These are phyloP conservation scores for Dothistroma pini DNA, from an alignment of 2,329 filamentous ascomycete species.

Conservation along the genomic window DNA sequence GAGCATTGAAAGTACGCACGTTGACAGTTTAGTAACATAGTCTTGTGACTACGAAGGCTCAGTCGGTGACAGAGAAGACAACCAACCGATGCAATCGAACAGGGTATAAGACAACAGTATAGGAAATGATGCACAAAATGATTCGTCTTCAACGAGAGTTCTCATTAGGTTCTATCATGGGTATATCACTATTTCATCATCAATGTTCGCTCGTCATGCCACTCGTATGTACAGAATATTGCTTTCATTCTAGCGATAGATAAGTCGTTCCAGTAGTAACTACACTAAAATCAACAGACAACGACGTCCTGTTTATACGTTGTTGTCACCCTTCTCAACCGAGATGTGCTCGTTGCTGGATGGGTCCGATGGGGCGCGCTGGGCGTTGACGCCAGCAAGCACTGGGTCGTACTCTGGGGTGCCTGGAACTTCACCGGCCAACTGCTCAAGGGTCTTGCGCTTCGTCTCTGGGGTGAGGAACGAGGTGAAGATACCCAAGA, in stretches of 20 bases:
- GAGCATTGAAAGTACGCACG: too few species aligned
- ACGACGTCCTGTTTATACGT: conserved; percentile 10
- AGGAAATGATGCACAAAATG: background rate
- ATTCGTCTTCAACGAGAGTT: background rate
- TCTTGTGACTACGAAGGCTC: too few species aligned
- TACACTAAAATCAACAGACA: background rate
- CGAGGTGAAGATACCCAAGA: conserved; percentile 64
- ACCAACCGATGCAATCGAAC: too few species aligned
- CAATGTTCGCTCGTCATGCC: background rate
- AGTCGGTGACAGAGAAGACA: too few species aligned
- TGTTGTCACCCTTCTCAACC: conserved; percentile 17
- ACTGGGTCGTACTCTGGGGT: conserved; percentile 47
- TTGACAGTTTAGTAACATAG: too few species aligned
- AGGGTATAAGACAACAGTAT: too few species aligned
- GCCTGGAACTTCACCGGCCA: conserved; percentile 63
- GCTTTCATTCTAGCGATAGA: background rate
- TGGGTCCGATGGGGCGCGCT: conserved; percentile 16
- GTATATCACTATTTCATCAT: background rate
- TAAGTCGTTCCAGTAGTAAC: background rate
- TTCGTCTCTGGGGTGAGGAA: conserved; percentile 71
- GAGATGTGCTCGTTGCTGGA: conserved; percentile 15
- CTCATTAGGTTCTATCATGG: background rate
- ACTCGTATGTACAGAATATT: background rate
- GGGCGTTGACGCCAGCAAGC: conserved; percentile 19
- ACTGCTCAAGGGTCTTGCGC: conserved; percentile 62